Conservation (phyloP, 345 rosid genomes). For the Populus alba region DNA sequence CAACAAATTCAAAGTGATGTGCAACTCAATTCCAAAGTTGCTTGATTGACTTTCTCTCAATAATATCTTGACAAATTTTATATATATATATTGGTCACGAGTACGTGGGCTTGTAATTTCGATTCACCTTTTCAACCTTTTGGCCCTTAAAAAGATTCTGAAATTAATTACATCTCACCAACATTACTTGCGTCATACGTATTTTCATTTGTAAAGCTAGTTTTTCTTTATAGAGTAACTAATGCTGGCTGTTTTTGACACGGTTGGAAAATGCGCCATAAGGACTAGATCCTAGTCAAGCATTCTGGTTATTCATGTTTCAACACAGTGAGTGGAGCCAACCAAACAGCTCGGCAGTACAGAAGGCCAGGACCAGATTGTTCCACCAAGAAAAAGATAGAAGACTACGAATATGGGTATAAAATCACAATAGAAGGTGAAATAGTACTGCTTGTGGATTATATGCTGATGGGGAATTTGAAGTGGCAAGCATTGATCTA, state of each 20-base stretch:
- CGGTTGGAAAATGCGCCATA: neutral
- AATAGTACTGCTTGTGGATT: neutral
- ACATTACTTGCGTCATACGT: neutral
- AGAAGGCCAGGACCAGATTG: neutral
- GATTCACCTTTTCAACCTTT: conserved; percentile 12
- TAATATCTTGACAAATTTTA: conserved; percentile 13
- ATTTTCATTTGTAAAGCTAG: neutral
- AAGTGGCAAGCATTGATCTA: neutral
- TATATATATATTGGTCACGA: neutral
- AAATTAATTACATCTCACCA: neutral
- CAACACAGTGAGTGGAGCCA: neutral
- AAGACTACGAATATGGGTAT: neutral
- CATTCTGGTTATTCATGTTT: neutral
- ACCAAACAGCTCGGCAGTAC: neutral
- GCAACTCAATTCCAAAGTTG: conserved; percentile 16
- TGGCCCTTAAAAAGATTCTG: conserved; percentile 3
- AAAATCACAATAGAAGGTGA: neutral
- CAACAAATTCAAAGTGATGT: conserved; percentile 17
- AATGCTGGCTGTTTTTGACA: neutral
- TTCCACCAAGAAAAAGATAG: conserved; percentile 5
- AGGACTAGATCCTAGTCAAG: neutral
- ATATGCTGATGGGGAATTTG: neutral
- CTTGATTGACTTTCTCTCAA: conserved; percentile 9
- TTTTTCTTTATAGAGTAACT: neutral
- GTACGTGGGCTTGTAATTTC: neutral